Evolutionary conservation across 1,284 basidiomycete genomes (phyloP), one percentile per base, ranked within the genome.

Genomic region (Chalciporus sp.): DNA sequence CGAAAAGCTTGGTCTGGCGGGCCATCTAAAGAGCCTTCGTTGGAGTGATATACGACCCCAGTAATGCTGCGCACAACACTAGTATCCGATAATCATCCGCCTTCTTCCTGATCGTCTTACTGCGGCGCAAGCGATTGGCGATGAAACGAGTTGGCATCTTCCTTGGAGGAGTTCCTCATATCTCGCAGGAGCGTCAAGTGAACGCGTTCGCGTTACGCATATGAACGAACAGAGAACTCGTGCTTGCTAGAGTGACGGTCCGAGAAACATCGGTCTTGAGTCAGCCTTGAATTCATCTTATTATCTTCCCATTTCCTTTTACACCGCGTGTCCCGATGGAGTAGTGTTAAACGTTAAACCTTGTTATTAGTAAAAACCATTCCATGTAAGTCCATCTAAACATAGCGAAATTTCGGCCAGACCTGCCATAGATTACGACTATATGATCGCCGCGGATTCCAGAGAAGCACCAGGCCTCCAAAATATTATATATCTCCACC

Each of bases 21-120:
- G 80, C 54, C 90, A 95, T 72, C 80, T 95, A 59, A 94, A 93
- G 81, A 0, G 91, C 91, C 2, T 95, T 95, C 83, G 94, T 93
- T 68, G 92, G 92, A 52, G 92, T 92, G 66, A 86, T 94, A 7
- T 93, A 94, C 69, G 89, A 94, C 62, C 92, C 94, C 70, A 92
- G 89, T 17, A 93, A 92, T 66, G 91, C 90, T 35, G 91, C 92
- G 3, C 88, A 92, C 74, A 88, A 88, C 65, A 83, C 86, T 65
- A 52, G 83, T 42, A 19, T 71, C 42, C n/a, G 47, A 41, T 35
- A 40, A 20, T 6, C 19, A 37, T 39, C 10, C 1, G 6, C 23
- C 10, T 47, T 26, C 10, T 14, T 51, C 20, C 19, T 23, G 28
- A 20, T 49, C 11, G 23, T 17, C 31, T 27, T 19, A 42, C 43